Evolutionary conservation across 2,329 filamentous ascomycete genomes (phyloP).

Genomic region (Ophiocordyceps polyrhachis-furcata): DNA sequence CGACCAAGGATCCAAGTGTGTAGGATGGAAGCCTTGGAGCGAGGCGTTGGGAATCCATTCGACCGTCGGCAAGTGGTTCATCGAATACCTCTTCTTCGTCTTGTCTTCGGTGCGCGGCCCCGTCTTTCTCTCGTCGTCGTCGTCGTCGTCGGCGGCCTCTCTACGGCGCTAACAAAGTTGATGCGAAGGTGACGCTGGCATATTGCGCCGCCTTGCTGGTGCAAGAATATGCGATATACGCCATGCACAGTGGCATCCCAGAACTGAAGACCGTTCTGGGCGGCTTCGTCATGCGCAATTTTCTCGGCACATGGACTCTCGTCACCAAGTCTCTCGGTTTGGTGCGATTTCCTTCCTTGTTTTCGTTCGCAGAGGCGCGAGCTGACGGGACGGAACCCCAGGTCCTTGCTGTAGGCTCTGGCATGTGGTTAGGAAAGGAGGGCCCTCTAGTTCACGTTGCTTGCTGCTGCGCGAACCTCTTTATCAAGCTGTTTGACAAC

Average conservation of each 20-base stretch:
- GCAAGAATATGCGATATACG: constrained; percentile 83
- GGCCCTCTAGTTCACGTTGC: constrained; percentile 90
- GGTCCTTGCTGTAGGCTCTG: constrained; percentile 92
- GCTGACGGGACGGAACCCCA: constrained; percentile 90
- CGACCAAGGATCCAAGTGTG: constrained; percentile 59
- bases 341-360: constrained; percentile 88
- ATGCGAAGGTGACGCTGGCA: constrained; percentile 52
- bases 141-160: not conserved
- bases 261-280: constrained; percentile 99
- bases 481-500: constrained; percentile 69
- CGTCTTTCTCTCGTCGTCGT: not conserved
- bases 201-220: constrained; percentile 70
- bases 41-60: not conserved
- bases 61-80: constrained; percentile 5
- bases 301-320: constrained; percentile 78
- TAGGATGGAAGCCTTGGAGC: constrained; percentile 43
- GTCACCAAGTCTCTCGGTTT: constrained; percentile 86
- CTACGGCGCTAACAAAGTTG: not conserved
- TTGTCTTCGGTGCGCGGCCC: constrained; percentile 56
- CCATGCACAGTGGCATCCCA: constrained; percentile 88
- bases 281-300: constrained; percentile 98
- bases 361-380: constrained; percentile 75
- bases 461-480: constrained; percentile 86
- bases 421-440: constrained; percentile 94
- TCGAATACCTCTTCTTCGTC: constrained; percentile 82